Percentiles rank a stretch among this genome's conserved stretches.
These are phyloP conservation scores for Terana coerulea DNA, from an alignment of 768 basidiomycete species.

Conservation along the genomic window DNA sequence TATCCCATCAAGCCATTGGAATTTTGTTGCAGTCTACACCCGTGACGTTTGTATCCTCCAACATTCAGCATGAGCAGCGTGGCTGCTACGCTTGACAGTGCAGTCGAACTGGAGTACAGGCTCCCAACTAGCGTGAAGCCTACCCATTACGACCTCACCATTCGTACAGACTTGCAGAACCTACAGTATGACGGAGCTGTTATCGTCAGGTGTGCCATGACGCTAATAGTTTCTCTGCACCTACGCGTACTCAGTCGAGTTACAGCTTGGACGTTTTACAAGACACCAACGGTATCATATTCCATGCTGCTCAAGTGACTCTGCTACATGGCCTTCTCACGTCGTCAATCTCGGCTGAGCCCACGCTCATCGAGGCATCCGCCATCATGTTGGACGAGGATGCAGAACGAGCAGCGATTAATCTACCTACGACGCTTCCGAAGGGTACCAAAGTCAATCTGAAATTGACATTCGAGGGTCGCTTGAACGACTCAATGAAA, in stretches of 20 bases:
- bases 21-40: no score
- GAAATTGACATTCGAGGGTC: constrained; percentile 61
- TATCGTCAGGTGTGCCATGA: constrained; percentile 53
- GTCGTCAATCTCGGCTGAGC: constrained; percentile 49
- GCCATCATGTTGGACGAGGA: constrained; percentile 52
- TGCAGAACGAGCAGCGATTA: constrained; percentile 62
- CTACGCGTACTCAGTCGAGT: neutral
- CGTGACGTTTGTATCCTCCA: no score
- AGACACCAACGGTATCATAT: constrained; percentile 55
- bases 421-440: constrained; percentile 54
- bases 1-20: no score
- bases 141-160: constrained; percentile 71
- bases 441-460: constrained; percentile 69
- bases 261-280: constrained; percentile 59
- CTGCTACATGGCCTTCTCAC: constrained; percentile 52
- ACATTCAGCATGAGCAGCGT: no score
- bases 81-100: no score
- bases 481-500: constrained; percentile 68
- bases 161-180: constrained; percentile 80
- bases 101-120: no score
- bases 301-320: constrained; percentile 62
- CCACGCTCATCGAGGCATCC: constrained; percentile 38
- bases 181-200: constrained; percentile 75
- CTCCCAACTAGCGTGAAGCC: constrained; percentile 67
- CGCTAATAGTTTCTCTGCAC: neutral